Evolutionary conservation across 768 basidiomycete species (phyloP), one percentile per base, ranked within the genome.

Genomic region (Filobasidium floriforme): DNA sequence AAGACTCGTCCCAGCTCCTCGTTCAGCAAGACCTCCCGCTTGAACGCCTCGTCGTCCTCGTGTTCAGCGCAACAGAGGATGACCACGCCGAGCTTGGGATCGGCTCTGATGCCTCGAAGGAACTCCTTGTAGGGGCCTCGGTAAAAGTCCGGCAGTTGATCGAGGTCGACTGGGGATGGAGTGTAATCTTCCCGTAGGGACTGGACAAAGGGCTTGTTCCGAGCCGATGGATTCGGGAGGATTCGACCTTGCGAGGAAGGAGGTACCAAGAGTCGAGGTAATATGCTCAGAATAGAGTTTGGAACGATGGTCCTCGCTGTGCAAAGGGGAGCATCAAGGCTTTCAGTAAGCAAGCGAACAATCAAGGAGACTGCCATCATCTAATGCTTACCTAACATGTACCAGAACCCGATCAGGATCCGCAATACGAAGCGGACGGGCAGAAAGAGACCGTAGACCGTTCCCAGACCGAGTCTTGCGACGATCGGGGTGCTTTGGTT

Each of bases 21-120:
- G 73, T 94, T 86, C 0, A 88, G 87, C 19, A 98, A 81, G 0
- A 90, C 90, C 26, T 28, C 88, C 88, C 86, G 83, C 79, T 93
- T 93, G 81, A 97, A 97, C 69, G 86, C 87, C 1, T 85, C 80
- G 26, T 88, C 88, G 69, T 92, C 87, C 74, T 97, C 92, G 71
- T 99, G 92, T 74, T 96, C 92, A 43, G 86, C 86, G 71, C 89
- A 91, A 65, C 90, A 86, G 37, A 98, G 81, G 3, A 97, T 79
- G 1, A 92, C 84, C 72, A 91, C 89, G 0, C 87, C 87, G 61
- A 96, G 82, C 75, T 84, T 85, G 24, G 82, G 80, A 52, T 93
- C 88, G 60, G 82, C 84, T 74, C 90, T 85, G 67, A 90, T 89
- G 44, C 77, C 73, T 61, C 84, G 82, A 68, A 94, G 78, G 46